Evolutionary conservation across 1,284 basidiomycete species (phyloP), one percentile per base, ranked within the genome.

Genomic region (Exobasidium cylindrosporum): DNA sequence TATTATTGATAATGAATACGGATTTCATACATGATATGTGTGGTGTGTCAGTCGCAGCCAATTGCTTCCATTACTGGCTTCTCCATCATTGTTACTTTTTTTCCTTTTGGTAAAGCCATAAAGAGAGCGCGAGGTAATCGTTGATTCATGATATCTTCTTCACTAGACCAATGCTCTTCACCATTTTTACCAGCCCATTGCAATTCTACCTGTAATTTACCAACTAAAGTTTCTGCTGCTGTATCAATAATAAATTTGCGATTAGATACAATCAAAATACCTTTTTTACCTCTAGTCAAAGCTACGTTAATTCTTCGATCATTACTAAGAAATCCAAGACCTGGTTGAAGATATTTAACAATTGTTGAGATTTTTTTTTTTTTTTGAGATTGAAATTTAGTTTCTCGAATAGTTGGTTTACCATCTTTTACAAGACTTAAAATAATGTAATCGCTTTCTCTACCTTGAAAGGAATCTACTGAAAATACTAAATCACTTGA

Each of bases 381-480:
- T 17, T 40, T 40, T 14, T 50, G 17, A 17, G 43, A 11, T 6
- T 6, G 2, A 13, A 21, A 13, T 14, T 24, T 26, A 10, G 6
- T 26, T 24, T 47, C 46, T 47, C 46, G 46, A 21, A 17, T 26
- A 13, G 47, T 50, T 24, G n/a, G n/a, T 4, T 24, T 21, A 23
- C 53, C 53, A 29, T 61, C 61, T 7, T 49, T 26, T n/a, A 62
- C 61, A 7, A 62, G 45, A 6, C 44, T 49, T 28, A 61, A 14
- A 24, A 58, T 58, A 40, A 62, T 60, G 13, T 30, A 28, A 10
- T 62, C 59, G 4, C 54, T 30, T 26, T 62, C 61, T 26, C 57
- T 44, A 14, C 56, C 61, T 46, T 62, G 61, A 23, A 46, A 62
- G 21, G 57, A 35, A 40, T 62, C 61, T 3, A 58, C 57, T 7